These are phyloP conservation scores for Moringa oleifera DNA, from an alignment of 345 rosid species.

Conservation along the genomic window DNA sequence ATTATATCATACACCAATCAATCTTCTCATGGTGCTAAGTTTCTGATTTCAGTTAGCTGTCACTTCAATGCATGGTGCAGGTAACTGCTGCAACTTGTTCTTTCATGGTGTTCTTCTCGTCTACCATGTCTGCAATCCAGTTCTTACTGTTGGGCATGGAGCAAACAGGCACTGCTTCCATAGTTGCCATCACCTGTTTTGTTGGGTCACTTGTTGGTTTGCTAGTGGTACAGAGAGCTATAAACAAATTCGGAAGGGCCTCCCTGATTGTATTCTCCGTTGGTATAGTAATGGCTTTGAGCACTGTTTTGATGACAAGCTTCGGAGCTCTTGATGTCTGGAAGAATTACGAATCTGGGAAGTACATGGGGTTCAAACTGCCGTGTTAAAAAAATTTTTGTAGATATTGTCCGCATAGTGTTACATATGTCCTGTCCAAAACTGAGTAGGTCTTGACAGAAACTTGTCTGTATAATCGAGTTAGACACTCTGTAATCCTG, in stretches of 20 bases:
- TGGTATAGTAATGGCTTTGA: conserved; percentile 70
- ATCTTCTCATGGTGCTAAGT: background rate
- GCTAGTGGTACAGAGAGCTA: conserved; percentile 56
- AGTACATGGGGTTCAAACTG: conserved; percentile 64
- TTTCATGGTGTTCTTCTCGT: conserved; percentile 33
- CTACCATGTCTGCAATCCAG: conserved; percentile 37
- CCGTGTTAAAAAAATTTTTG: conserved; percentile 41
- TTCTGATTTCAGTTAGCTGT: too few species aligned
- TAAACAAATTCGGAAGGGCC: conserved; percentile 58
- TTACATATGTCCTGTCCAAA: too few species aligned
- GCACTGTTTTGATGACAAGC: conserved; percentile 66
- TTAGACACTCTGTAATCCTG: too few species aligned
- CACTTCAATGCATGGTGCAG: conserved; percentile 23
- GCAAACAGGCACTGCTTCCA: conserved; percentile 38
- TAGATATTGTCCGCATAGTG: too few species aligned
- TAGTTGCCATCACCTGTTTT: conserved; percentile 56
- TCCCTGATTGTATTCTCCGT: conserved; percentile 84
- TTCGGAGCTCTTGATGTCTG: conserved; percentile 62
- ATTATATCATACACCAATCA: background rate
- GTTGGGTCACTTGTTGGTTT: conserved; percentile 63
- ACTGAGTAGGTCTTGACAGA: too few species aligned
- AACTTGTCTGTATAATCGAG: too few species aligned
- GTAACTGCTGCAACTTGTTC: conserved; percentile 63
- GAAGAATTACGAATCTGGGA: conserved; percentile 55
- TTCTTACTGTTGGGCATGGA: conserved; percentile 71